Conservation (phyloP, 1,139 yeast genomes). For the Protomyces lactucae-debilis region DNA sequence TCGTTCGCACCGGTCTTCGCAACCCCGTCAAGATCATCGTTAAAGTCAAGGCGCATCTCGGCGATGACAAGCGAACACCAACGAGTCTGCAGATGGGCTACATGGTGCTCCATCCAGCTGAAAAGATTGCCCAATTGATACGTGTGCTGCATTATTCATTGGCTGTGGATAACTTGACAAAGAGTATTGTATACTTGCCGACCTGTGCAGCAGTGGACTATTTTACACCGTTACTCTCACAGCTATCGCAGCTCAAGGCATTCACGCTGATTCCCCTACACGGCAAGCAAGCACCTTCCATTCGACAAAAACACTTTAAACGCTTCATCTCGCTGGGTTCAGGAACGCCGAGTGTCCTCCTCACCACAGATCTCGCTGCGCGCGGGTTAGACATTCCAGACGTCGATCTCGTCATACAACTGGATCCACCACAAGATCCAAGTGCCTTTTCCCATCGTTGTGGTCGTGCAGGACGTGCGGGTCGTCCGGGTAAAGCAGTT, state of each 20-base stretch:
- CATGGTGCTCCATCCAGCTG: slow-evolving; percentile 54
- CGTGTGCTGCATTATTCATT: slow-evolving; percentile 43
- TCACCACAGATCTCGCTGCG: slow-evolving; percentile 62
- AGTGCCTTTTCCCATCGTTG: slow-evolving; percentile 82
- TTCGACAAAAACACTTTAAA: slow-evolving; percentile 66
- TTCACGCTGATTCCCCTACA: slow-evolving; percentile 62
- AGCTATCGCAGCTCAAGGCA: slow-evolving; percentile 32
- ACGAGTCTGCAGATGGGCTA: slow-evolving; percentile 60
- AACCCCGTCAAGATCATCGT: slow-evolving; percentile 85
- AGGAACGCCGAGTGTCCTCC: slow-evolving; percentile 52
- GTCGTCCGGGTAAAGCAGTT: slow-evolving; percentile 71
- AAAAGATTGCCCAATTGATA: slow-evolving; percentile 57
- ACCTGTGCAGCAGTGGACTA: slow-evolving; percentile 78
- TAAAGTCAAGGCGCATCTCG: slow-evolving; percentile 37
- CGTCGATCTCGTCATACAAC: slow-evolving; percentile 78
- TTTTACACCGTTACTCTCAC: slow-evolving; percentile 56
- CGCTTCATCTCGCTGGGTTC: slow-evolving; percentile 48
- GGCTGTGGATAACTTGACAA: slow-evolving; percentile 54
- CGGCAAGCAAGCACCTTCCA: slow-evolving; percentile 72
- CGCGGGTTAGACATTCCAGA: slow-evolving; percentile 91
- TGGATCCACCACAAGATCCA: slow-evolving; percentile 90
- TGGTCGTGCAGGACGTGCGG: slow-evolving; percentile 92
- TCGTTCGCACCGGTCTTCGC: slow-evolving; percentile 58
- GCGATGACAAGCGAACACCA: slow-evolving; percentile 45
- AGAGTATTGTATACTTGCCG: slow-evolving; percentile 84